A percentile compares a stretch with the other conserved stretches of the same genome.
These are phyloP conservation scores for Sphagnum contortum DNA, from an alignment of 225 moss, liverwort and hornwort species.

Conservation along the genomic window DNA sequence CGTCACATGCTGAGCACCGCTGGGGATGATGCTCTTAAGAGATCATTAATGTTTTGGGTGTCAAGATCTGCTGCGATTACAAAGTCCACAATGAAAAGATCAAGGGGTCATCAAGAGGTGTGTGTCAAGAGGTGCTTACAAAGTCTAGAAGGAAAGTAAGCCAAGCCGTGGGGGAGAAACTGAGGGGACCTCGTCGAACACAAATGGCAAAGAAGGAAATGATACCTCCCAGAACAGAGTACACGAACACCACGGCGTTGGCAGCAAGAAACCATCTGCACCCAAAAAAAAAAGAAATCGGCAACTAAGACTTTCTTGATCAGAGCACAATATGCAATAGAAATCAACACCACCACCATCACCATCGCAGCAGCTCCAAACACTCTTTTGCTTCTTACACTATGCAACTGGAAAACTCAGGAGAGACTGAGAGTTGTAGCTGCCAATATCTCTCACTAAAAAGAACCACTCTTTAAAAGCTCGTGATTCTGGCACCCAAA, in stretches of 20 bases:
- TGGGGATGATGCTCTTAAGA: not conserved
- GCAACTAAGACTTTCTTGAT: not conserved
- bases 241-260: constrained; percentile 52
- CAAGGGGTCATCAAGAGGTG: not conserved
- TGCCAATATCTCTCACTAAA: no score
- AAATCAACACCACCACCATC: not conserved
- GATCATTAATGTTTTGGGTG: not conserved
- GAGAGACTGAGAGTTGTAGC: not conserved
- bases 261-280: constrained; percentile 66
- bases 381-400: not conserved
- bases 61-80: no score
- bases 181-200: constrained; percentile 33
- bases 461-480: no score
- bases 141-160: constrained; percentile 42
- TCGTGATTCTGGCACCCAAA: no score
- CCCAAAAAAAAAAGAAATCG: not conserved
- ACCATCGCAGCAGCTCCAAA: not conserved
- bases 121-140: constrained; percentile 21
- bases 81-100: no score
- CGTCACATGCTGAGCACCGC: not conserved
- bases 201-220: constrained; percentile 16
- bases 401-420: not conserved
- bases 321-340: not conserved
- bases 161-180: constrained; percentile 23
- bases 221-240: constrained; percentile 30